Conservation (phyloP, 2,329 filamentous ascomycete species). For the Dendrostoma leiphaemia region DNA sequence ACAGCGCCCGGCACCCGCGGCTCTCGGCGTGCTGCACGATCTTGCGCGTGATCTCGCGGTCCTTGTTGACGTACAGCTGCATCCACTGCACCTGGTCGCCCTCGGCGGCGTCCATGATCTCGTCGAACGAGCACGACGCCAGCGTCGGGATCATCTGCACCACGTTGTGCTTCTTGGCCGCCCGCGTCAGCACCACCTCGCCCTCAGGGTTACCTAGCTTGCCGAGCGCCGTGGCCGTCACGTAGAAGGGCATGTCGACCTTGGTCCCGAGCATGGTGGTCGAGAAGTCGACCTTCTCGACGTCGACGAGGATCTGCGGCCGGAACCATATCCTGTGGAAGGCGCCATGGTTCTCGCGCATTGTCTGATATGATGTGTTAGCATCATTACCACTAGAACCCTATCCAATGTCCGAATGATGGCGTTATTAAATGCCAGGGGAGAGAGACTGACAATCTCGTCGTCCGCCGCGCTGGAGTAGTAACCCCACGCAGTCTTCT, state of each 20-base stretch:
- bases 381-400: neutral
- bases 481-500: conserved; percentile 95
- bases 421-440: too few relatives aligned
- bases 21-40: conserved; percentile 91
- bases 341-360: conserved; percentile 92
- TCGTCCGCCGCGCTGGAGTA: conserved; percentile 93
- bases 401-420: too few relatives aligned
- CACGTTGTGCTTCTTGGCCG: conserved; percentile 81
- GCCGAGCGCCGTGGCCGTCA: conserved; percentile 92
- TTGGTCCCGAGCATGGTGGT: conserved; percentile 94
- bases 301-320: conserved; percentile 83
- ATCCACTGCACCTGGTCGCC: conserved; percentile 91
- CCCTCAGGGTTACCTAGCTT: conserved; percentile 94
- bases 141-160: conserved; percentile 99
- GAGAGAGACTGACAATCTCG: conserved; percentile 64
- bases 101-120: conserved; percentile 82
- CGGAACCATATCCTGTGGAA: conserved; percentile 98
- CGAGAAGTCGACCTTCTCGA: conserved; percentile 79
- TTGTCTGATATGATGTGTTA: conserved; percentile 63
- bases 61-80: conserved; percentile 96
- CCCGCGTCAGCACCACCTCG: conserved; percentile 85
- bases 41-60: conserved; percentile 82
- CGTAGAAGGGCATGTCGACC: conserved; percentile 85
- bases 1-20: conserved; percentile 90
- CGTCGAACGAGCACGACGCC: conserved; percentile 95